A percentile compares a stretch with the other conserved stretches of the same genome.
phyloP scores from a whole-genome alignment of 2,329 filamentous ascomycete genomes.

The Diaporthe capsici region DNA sequence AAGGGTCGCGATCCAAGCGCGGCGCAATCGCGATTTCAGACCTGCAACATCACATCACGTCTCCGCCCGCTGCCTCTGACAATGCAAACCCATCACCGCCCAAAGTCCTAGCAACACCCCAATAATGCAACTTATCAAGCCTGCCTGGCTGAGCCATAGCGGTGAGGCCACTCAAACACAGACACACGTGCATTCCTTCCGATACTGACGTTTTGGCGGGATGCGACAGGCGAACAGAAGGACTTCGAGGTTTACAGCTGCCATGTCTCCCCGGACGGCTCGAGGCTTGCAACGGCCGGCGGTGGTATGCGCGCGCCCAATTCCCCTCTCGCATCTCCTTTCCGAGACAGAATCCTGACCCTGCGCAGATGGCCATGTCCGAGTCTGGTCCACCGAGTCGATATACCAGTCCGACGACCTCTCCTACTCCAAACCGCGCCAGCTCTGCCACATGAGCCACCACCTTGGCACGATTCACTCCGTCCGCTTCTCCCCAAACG shows the following conservation, averaged over 20 bases:
- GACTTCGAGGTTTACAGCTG: constrained; percentile 99
- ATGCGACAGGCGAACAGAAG: constrained; percentile 84
- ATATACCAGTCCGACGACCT: constrained; percentile 85
- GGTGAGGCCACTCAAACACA: constrained; percentile 64
- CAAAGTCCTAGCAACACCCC: constrained; percentile 41
- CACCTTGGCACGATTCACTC: constrained; percentile 98
- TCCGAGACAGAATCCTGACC: not conserved
- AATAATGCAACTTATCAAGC: constrained; percentile 90
- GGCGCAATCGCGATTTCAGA: constrained; percentile 38
- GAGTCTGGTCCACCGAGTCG: constrained; percentile 97
- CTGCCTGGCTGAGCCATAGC: constrained; percentile 94
- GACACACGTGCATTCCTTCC: not conserved
- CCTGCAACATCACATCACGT: constrained; percentile 11
- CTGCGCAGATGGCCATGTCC: constrained; percentile 86
- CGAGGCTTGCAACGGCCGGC: constrained; percentile 91
- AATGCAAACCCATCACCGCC: constrained; percentile 38
- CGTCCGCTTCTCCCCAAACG: constrained; percentile 95
- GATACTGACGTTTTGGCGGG: constrained; percentile 45
- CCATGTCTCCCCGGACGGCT: constrained; percentile 95
- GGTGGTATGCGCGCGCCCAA: constrained; percentile 74
- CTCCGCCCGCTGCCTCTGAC: constrained; percentile 20
- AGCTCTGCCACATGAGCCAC: constrained; percentile 98
- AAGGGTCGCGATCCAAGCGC: constrained; percentile 36
- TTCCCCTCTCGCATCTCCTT: not conserved
- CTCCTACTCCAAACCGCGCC: constrained; percentile 83